Evolutionary conservation across 2,329 filamentous ascomycete genomes (phyloP).

Genomic region (Apiospora phragmitis): DNA sequence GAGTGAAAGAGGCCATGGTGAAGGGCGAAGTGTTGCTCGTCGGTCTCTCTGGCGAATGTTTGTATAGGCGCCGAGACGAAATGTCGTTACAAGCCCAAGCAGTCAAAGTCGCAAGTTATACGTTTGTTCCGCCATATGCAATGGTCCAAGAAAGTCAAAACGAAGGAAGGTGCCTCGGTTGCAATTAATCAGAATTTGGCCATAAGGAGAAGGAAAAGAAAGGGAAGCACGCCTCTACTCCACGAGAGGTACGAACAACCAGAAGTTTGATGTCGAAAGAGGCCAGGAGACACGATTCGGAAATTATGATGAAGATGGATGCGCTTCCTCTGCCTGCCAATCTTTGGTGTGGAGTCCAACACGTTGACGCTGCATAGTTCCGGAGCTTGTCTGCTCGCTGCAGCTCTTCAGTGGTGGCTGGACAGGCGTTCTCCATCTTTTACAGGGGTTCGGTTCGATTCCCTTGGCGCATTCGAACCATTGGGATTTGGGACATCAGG

Average conservation of each 20-base stretch:
- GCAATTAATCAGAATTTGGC: neutral
- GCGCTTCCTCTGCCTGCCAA: neutral
- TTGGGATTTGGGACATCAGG: neutral
- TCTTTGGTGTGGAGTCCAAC: neutral
- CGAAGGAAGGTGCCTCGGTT: neutral
- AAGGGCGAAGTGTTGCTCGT: neutral
- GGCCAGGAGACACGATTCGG: neutral
- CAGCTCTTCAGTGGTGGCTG: neutral
- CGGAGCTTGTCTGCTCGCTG: neutral
- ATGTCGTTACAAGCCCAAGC: neutral
- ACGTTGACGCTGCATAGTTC: neutral
- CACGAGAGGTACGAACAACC: neutral
- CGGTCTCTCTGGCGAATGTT: neutral
- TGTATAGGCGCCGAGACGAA: neutral
- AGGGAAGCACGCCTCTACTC: neutral
- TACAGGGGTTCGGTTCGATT: neutral
- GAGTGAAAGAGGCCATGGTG: slow-evolving; percentile 57
- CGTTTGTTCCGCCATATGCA: neutral
- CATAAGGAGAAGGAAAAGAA: neutral
- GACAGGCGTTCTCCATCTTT: neutral
- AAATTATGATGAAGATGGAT: slow-evolving; percentile 7
- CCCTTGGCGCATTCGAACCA: neutral
- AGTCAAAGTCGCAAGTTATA: neutral
- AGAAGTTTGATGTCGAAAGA: neutral
- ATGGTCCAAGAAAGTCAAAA: neutral